These are phyloP conservation scores for Paraleonurus japonicus DNA, from an alignment of 257 asterid species.

Conservation along the genomic window DNA sequence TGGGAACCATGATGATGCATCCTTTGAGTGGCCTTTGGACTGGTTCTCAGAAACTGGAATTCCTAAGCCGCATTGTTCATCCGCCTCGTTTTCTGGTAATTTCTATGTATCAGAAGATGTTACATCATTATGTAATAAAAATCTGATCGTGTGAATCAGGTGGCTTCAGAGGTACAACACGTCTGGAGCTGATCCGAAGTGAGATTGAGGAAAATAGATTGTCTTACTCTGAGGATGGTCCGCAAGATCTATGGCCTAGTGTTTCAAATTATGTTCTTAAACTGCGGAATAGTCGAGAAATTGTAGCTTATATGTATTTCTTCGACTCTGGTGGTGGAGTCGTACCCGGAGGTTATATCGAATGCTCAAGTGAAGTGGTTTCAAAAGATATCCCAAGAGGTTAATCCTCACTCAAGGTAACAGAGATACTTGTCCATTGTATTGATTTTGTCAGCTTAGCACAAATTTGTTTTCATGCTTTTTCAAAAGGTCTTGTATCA, in stretches of 20 bases:
- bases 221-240: constrained; percentile 61
- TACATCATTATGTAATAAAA: neutral
- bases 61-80: constrained; percentile 53
- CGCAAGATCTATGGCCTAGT: constrained; percentile 67
- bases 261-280: constrained; percentile 74
- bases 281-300: constrained; percentile 36
- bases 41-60: constrained; percentile 80
- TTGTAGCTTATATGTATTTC: constrained; percentile 65
- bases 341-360: constrained; percentile 83
- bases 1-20: constrained; percentile 92
- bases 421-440: neutral
- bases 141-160: neutral
- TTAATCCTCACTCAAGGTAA: constrained; percentile 76
- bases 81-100: constrained; percentile 38
- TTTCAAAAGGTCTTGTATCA: no score
- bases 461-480: neutral
- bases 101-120: no score
- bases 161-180: constrained; percentile 75
- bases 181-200: constrained; percentile 55
- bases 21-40: constrained; percentile 88
- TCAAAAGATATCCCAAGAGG: constrained; percentile 42
- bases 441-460: neutral
- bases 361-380: constrained; percentile 80
- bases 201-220: constrained; percentile 45
- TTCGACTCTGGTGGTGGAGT: constrained; percentile 96